Conservation (phyloP, 345 rosid genomes). For the Corchorus capsularis region DNA sequence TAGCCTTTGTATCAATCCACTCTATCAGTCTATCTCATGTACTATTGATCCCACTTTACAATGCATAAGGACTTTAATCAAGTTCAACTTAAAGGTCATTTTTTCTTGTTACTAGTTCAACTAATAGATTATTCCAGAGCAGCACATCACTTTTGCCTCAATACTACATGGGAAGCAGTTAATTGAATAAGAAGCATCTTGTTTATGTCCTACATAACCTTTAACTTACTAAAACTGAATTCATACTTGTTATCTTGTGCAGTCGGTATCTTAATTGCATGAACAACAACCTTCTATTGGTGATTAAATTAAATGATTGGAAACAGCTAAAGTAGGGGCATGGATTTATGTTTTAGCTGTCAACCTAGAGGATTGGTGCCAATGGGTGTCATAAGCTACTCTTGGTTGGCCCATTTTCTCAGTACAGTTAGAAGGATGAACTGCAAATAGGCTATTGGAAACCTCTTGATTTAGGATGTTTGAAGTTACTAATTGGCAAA, state of each 20-base stretch:
- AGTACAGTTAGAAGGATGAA: neutral
- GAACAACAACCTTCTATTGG: neutral
- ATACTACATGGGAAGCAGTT: conserved; percentile 4
- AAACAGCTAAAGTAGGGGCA: neutral
- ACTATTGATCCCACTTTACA: neutral
- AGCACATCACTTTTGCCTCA: neutral
- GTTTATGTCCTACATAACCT: neutral
- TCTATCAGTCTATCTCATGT: neutral
- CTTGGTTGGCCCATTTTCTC: neutral
- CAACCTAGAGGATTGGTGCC: neutral
- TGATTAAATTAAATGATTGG: neutral
- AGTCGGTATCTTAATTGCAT: neutral
- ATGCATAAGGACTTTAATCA: neutral
- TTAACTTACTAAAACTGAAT: neutral
- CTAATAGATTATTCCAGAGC: neutral
- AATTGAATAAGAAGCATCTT: neutral
- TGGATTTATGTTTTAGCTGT: neutral
- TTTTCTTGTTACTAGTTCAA: neutral
- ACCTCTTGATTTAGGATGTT: neutral
- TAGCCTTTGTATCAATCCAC: neutral
- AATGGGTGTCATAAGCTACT: no score
- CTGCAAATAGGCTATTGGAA: neutral
- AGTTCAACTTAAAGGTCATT: neutral
- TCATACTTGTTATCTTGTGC: neutral
- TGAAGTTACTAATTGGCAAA: neutral